Conservation (phyloP, 2,329 filamentous ascomycete genomes). For the Claviceps monticola region DNA sequence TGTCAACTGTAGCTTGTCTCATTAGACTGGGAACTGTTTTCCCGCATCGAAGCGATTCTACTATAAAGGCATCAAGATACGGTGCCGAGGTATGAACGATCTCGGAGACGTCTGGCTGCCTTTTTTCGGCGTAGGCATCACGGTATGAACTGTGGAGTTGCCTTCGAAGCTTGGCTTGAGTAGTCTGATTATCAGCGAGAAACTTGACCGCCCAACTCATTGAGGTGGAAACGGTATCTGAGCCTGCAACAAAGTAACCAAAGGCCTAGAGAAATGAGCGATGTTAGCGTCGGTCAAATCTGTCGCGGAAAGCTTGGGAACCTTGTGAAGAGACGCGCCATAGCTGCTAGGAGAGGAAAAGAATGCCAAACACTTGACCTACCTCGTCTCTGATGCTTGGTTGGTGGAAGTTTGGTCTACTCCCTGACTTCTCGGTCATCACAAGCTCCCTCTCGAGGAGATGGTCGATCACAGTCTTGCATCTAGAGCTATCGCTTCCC, state of each 20-base stretch:
- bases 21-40: constrained; percentile 14
- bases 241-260: constrained; percentile 14
- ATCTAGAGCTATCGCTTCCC: neutral
- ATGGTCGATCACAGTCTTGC: neutral
- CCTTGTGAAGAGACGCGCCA: neutral
- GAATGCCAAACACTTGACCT: neutral
- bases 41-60: constrained; percentile 20
- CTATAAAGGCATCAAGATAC: constrained; percentile 24
- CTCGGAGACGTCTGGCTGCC: constrained; percentile 15
- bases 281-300: neutral
- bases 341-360: neutral
- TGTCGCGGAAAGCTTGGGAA: neutral
- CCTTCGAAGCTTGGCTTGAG: constrained; percentile 9
- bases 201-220: constrained; percentile 1
- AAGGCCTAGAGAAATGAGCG: constrained; percentile 5
- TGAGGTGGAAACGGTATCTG: constrained; percentile 8
- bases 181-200: constrained; percentile 1
- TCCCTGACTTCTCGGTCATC: constrained; percentile 16
- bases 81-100: constrained; percentile 10
- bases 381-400: constrained; percentile 19
- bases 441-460: neutral
- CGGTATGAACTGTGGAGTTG: constrained; percentile 8
- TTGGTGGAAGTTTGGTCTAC: constrained; percentile 16
- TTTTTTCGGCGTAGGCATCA: constrained; percentile 7
- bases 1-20: constrained; percentile 18